Evolutionary conservation across 495 filamentous ascomycete species (phyloP).

Genomic region (Penicillium samsonianum): DNA sequence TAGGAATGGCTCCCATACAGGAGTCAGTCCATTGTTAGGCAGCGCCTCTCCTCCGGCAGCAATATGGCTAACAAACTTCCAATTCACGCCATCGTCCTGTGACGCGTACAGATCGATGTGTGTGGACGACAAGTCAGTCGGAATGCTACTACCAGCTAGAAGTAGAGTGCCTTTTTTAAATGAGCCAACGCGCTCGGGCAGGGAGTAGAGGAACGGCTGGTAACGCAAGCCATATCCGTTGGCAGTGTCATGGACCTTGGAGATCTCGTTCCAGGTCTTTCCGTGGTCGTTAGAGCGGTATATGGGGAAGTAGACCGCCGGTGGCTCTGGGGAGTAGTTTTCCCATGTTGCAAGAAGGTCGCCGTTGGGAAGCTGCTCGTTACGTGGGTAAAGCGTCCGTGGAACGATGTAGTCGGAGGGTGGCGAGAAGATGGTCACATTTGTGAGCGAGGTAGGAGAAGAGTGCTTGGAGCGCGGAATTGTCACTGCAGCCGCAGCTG

Average conservation of each 20-base stretch:
- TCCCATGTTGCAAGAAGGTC: slow-evolving; percentile 57
- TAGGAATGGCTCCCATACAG: slow-evolving; percentile 73
- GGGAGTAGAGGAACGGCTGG: slow-evolving; percentile 66
- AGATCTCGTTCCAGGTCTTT: slow-evolving; percentile 61
- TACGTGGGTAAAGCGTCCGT: slow-evolving; percentile 29
- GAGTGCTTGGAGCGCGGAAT: slow-evolving; percentile 5
- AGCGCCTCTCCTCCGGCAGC: slow-evolving; percentile 62
- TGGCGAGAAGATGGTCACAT: slow-evolving; percentile 35
- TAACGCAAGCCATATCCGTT: slow-evolving; percentile 66
- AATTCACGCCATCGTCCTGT: slow-evolving; percentile 57
- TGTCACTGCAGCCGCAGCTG: slow-evolving; percentile 18
- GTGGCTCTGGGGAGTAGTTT: slow-evolving; percentile 60
- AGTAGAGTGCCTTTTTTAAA: slow-evolving; percentile 62
- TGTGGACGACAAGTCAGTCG: slow-evolving; percentile 60
- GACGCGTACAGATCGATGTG: slow-evolving; percentile 69
- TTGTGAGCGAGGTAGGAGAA: slow-evolving; percentile 17
- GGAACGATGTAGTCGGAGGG: slow-evolving; percentile 40
- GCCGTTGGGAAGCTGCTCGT: slow-evolving; percentile 25
- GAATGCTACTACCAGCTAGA: slow-evolving; percentile 63
- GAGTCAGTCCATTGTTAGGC: slow-evolving; percentile 63
- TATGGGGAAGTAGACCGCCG: slow-evolving; percentile 62
- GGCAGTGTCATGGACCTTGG: slow-evolving; percentile 60
- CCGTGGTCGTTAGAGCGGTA: slow-evolving; percentile 63
- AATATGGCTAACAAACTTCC: slow-evolving; percentile 66
- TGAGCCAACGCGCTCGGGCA: slow-evolving; percentile 55